Conservation (phyloP, 306 rosid species). For the Fragaria nilgerrensis region DNA sequence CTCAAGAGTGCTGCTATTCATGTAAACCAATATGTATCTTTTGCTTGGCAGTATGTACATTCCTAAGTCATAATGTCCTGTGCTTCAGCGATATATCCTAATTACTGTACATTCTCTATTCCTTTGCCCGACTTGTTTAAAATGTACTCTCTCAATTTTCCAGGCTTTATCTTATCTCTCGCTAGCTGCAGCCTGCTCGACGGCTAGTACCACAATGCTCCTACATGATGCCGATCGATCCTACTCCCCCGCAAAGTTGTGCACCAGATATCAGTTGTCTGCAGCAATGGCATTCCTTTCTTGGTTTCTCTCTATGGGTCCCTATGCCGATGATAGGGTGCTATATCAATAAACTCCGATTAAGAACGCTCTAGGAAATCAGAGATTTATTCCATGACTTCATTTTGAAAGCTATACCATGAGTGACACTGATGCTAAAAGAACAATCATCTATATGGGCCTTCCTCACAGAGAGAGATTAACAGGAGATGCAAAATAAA, state of each 20-base stretch:
- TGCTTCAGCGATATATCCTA: neutral
- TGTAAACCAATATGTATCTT: neutral
- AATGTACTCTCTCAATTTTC: constrained; percentile 9
- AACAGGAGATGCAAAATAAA: neutral
- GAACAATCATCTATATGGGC: constrained; percentile 4
- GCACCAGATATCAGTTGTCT: constrained; percentile 74
- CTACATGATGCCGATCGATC: constrained; percentile 38
- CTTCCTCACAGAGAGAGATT: neutral
- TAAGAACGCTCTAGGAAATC: neutral
- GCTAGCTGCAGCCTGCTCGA: constrained; percentile 78
- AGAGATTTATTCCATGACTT: neutral
- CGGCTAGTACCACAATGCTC: constrained; percentile 62
- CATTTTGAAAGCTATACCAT: neutral
- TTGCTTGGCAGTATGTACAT: neutral
- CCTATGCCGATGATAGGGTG: constrained; percentile 24
- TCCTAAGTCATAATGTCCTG: neutral
- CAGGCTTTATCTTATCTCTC: constrained; percentile 74
- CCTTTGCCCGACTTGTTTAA: constrained; percentile 5
- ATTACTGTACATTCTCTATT: neutral
- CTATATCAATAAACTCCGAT: no score
- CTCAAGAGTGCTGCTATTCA: neutral
- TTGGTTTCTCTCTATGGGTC: constrained; percentile 70
- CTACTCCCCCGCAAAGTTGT: constrained; percentile 50
- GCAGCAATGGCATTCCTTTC: constrained; percentile 88
- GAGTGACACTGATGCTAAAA: neutral